Base-by-base conservation (phyloP, 345 rosid species). In the Microcos paniculata region DNA sequence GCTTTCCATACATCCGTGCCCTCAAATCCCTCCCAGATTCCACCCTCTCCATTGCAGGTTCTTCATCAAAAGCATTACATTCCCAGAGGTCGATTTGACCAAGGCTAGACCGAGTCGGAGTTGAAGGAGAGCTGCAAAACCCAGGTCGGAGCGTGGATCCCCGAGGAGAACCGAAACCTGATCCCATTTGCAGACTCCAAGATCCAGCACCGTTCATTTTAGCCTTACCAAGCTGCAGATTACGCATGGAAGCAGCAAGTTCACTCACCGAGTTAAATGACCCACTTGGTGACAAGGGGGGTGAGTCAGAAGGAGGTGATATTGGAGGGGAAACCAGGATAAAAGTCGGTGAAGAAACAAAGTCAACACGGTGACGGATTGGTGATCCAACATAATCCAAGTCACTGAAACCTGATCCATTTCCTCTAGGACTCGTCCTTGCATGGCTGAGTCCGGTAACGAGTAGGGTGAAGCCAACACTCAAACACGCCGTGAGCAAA, bases 11-110 rank as follows among this genome's bases (percentile, higher is more conserved):
- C 91, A 91, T 88, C 78, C 68, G 86, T 0, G 79, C 91, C 30
- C 98, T 78, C 56, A 93, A 62, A 69, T 73, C 89, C 40, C 96
- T 85, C 43, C 98, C 98, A 0, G 98, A 93, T 78, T 93, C 96
- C 2, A 93, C 94, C 82, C 87, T 81, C 82, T 86, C 93, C 91
- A 93, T 90, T 4, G 78, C 83, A 0, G 89, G 88, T 76, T 88
- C 96, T 72, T 86, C 95, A 78, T 88, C 92, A 4, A 77, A 48
- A 1, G 76, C 76, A 52, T n/a, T 3, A 46, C 61, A 82, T 3
- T 89, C 94, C 86, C 91, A 89, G 1, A 81, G 28, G 53, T 86
- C 89, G 68, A 67, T 3, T 1, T 80, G 76, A 1, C 77, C 21
- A 0, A 80, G 83, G n/a, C 40, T 7, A 35, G 83, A 58, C 10